These are phyloP conservation scores for Fusarium praegraminearum DNA, from an alignment of 2,329 filamentous ascomycete genomes.

Conservation along the genomic window DNA sequence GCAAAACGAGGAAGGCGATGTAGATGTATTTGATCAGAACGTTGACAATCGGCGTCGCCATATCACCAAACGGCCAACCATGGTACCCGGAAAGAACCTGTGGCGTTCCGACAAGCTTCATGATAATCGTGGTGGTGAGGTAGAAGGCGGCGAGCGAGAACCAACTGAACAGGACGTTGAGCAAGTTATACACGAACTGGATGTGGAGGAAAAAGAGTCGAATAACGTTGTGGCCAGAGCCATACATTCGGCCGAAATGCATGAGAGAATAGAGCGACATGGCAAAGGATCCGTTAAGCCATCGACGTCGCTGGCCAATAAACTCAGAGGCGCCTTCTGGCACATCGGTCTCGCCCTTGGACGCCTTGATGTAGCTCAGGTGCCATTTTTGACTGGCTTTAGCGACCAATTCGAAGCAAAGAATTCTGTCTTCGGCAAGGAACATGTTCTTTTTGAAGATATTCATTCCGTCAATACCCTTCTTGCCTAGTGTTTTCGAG, in stretches of 20 bases:
- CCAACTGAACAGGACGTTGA: constrained; percentile 44
- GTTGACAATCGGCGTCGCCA: constrained; percentile 41
- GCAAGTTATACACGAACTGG: constrained; percentile 43
- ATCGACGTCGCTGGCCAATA: constrained; percentile 42
- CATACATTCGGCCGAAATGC: constrained; percentile 43
- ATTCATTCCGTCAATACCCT: constrained; percentile 46
- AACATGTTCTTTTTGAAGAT: constrained; percentile 49
- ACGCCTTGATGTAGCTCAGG: constrained; percentile 45
- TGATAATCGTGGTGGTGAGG: constrained; percentile 43
- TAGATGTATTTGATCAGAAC: constrained; percentile 44
- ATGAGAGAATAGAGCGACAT: constrained; percentile 46
- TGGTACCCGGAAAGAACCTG: constrained; percentile 35
- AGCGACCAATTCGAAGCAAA: constrained; percentile 44
- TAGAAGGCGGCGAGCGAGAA: constrained; percentile 43
- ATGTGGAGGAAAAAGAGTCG: constrained; percentile 45
- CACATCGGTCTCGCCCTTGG: constrained; percentile 45
- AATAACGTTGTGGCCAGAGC: constrained; percentile 41
- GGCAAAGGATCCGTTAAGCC: constrained; percentile 44
- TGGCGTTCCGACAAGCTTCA: constrained; percentile 43
- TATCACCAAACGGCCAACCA: constrained; percentile 44
- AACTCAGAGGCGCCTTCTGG: constrained; percentile 44
- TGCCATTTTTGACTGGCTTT: constrained; percentile 46
- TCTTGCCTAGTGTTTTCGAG: constrained; percentile 43
- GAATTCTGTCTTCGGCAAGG: constrained; percentile 44
- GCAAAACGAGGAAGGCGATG: constrained; percentile 41